These are phyloP conservation scores for Rhodotorula sp. DNA, from an alignment of 1,284 basidiomycete genomes.

Conservation along the genomic window DNA sequence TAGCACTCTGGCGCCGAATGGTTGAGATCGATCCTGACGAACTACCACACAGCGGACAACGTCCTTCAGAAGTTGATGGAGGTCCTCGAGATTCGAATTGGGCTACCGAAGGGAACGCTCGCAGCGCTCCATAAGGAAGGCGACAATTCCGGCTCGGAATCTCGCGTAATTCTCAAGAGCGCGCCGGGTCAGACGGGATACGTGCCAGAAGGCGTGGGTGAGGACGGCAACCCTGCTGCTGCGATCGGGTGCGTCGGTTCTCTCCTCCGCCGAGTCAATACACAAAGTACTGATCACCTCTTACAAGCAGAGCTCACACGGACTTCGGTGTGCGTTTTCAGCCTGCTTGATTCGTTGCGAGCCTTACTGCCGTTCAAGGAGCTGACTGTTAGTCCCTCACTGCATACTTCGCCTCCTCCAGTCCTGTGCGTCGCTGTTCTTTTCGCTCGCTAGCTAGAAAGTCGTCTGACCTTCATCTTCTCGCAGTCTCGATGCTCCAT, in stretches of 20 bases:
- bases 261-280: too few species aligned
- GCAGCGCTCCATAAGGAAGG: slow-evolving; percentile 24
- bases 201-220: slow-evolving; percentile 23
- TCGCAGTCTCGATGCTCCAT: slow-evolving; percentile 37
- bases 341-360: not conserved
- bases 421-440: not conserved
- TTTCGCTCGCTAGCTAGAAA: too few species aligned
- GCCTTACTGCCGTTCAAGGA: too few species aligned
- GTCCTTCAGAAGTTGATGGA: slow-evolving; percentile 28
- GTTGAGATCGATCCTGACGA: too few species aligned
- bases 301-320: slow-evolving; percentile 45
- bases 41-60: slow-evolving; percentile 5
- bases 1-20: too few species aligned
- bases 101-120: slow-evolving; percentile 26
- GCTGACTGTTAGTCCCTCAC: not conserved
- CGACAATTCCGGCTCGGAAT: slow-evolving; percentile 29
- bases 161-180: slow-evolving; percentile 27
- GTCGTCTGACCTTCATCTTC: not conserved
- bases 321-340: slow-evolving; percentile 51
- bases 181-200: slow-evolving; percentile 13
- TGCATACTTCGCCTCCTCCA: not conserved
- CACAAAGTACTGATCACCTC: too few species aligned
- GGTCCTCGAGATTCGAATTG: slow-evolving; percentile 26
- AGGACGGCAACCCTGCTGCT: slow-evolving; percentile 29
- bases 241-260: slow-evolving; percentile 22